Conservation (phyloP, 306 rosid species). For the Citrullus mucosospermus region DNA sequence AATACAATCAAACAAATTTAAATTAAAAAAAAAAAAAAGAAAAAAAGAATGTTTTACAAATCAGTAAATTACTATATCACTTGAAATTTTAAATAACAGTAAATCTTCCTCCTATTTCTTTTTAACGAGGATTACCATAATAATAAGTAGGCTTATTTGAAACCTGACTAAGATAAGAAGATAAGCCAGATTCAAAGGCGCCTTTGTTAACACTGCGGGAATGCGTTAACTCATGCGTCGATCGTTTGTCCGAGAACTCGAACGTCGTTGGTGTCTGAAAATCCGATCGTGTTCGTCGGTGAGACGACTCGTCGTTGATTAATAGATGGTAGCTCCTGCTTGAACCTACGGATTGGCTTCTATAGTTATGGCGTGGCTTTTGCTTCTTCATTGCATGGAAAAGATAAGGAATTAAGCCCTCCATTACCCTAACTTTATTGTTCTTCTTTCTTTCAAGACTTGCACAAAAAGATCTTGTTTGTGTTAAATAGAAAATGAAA, state of each 20-base stretch:
- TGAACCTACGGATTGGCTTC: constrained; percentile 41
- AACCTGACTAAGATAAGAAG: background rate
- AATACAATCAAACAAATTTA: background rate
- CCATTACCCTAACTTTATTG: constrained; percentile 20
- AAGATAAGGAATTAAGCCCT: constrained; percentile 75
- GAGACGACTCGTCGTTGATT: constrained; percentile 47
- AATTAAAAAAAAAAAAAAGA: background rate
- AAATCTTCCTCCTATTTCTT: background rate
- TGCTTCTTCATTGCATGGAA: constrained; percentile 55
- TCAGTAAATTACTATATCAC: background rate
- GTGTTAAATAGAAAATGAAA: background rate
- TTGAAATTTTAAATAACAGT: background rate
- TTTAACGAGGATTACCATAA: background rate
- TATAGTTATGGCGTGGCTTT: constrained; percentile 22
- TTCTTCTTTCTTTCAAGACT: background rate
- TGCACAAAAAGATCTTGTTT: background rate
- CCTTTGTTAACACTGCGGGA: background rate
- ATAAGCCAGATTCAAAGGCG: background rate
- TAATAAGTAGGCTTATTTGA: background rate
- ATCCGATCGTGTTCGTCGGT: constrained; percentile 55
- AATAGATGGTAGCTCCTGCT: constrained; percentile 59
- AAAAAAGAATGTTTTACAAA: background rate
- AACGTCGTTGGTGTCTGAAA: constrained; percentile 24
- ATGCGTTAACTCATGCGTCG: background rate
- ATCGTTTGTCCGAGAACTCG: constrained; percentile 21